A percentile compares a stretch with the other conserved stretches of the same genome.
Evolutionary conservation across 2,329 filamentous ascomycete species (phyloP).

Genomic region (Aureobasidium sp.): DNA sequence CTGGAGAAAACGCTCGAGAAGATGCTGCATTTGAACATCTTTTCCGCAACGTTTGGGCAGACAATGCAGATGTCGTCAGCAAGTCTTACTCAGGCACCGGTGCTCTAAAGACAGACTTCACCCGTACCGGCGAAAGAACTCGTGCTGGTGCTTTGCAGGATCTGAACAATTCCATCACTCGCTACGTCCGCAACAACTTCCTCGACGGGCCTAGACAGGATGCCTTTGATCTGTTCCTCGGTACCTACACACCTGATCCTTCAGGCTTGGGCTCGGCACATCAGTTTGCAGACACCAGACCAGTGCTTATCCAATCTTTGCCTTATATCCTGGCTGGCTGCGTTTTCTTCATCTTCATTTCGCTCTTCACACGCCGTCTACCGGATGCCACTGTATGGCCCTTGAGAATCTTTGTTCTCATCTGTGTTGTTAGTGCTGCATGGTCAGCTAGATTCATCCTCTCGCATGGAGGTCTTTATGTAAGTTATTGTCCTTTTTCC

Average conservation of each 20-base stretch:
- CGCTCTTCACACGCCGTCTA: slow-evolving; percentile 74
- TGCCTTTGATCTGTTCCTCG: slow-evolving; percentile 94
- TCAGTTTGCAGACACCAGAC: slow-evolving; percentile 86
- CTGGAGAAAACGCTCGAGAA: slow-evolving; percentile 81
- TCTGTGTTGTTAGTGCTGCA: slow-evolving; percentile 76
- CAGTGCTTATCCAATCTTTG: slow-evolving; percentile 90
- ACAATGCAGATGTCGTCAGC: slow-evolving; percentile 97
- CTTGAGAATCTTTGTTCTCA: slow-evolving; percentile 81
- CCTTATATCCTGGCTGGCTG: slow-evolving; percentile 92
- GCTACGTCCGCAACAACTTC: slow-evolving; percentile 97
- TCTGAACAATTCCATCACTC: slow-evolving; percentile 85
- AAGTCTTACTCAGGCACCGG: slow-evolving; percentile 95
- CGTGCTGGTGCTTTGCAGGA: slow-evolving; percentile 88
- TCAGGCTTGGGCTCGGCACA: slow-evolving; percentile 75
- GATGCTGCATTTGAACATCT: slow-evolving; percentile 87
- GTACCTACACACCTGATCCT: slow-evolving; percentile 80
- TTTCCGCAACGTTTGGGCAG: slow-evolving; percentile 98
- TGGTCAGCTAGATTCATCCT: slow-evolving; percentile 84
- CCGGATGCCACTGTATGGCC: slow-evolving; percentile 84
- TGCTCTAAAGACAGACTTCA: slow-evolving; percentile 98
- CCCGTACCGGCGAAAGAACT: slow-evolving; percentile 91
- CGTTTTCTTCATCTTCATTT: slow-evolving; percentile 83
- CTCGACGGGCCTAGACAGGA: slow-evolving; percentile 94
- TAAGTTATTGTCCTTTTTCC: slow-evolving; percentile 63
- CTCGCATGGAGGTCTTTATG: slow-evolving; percentile 91